These are phyloP conservation scores for Russula virescens DNA, from an alignment of 768 basidiomycete species.

Conservation along the genomic window DNA sequence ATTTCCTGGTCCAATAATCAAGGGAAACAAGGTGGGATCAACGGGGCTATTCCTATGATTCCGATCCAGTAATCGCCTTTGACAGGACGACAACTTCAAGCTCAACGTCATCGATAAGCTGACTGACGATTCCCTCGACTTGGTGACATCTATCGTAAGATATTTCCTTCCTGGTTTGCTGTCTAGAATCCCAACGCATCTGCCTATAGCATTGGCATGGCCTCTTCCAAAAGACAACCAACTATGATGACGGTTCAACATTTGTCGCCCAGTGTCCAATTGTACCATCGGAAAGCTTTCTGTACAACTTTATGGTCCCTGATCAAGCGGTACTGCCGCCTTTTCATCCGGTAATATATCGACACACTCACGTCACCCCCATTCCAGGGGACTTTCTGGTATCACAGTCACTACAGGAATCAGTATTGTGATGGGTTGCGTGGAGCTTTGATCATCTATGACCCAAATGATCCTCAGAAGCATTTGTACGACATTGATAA, in stretches of 20 bases:
- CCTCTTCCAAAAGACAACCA: constrained; percentile 22
- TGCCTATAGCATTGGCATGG: constrained; percentile 27
- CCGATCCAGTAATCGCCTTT: neutral
- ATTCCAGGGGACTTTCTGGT: constrained; percentile 30
- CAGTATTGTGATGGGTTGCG: constrained; percentile 38
- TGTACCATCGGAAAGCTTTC: constrained; percentile 17
- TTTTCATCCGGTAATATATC: neutral
- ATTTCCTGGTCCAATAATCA: constrained; percentile 15
- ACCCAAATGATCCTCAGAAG: constrained; percentile 36
- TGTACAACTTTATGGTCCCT: constrained; percentile 13
- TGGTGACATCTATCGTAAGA: constrained; percentile 19
- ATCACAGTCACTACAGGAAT: constrained; percentile 27
- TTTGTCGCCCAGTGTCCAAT: constrained; percentile 27
- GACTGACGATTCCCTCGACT: neutral
- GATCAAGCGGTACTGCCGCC: constrained; percentile 11
- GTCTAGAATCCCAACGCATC: neutral
- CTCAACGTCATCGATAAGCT: constrained; percentile 8
- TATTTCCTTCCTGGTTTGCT: too few species aligned
- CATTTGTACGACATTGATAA: constrained; percentile 39
- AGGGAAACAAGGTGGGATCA: neutral
- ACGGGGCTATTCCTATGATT: neutral
- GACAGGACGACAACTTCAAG: constrained; percentile 4
- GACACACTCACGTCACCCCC: neutral
- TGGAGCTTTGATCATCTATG: constrained; percentile 36
- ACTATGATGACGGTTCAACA: constrained; percentile 17